These are phyloP conservation scores for Ziziphus jujuba DNA, from an alignment of 306 rosid species.

Conservation along the genomic window DNA sequence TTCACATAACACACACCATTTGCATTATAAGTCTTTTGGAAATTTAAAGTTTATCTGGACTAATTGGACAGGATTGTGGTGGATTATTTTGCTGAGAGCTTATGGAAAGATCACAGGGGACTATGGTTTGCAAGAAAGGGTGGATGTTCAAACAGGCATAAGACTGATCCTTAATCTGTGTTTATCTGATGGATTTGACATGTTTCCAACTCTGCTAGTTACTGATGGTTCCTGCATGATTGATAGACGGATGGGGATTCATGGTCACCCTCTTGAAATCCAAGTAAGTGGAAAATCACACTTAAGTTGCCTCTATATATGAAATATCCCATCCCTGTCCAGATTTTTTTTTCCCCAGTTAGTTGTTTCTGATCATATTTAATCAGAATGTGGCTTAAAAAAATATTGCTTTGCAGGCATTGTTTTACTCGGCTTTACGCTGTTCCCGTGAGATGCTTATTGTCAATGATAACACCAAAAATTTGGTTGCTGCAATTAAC, in stretches of 20 bases:
- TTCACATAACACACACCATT: no score
- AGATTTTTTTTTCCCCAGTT: background rate
- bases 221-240: conserved; percentile 98
- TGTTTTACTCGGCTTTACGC: conserved; percentile 84
- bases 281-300: conserved; percentile 50
- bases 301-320: background rate
- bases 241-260: conserved; percentile 96
- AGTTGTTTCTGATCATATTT: background rate
- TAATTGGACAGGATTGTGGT: conserved; percentile 71
- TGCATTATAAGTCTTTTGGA: background rate
- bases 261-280: conserved; percentile 94
- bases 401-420: conserved; percentile 49
- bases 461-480: conserved; percentile 72
- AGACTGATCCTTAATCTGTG: conserved; percentile 77
- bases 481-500: conserved; percentile 69
- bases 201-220: conserved; percentile 89
- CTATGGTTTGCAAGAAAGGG: conserved; percentile 81
- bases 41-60: conserved; percentile 9
- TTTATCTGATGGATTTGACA: conserved; percentile 84
- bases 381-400: background rate
- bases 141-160: conserved; percentile 90
- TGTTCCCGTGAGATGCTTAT: conserved; percentile 80
- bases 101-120: conserved; percentile 91
- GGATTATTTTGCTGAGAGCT: conserved; percentile 92
- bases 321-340: background rate